Base-by-base conservation (phyloP, 331 rosid species). In the Arachis monticola region DNA sequence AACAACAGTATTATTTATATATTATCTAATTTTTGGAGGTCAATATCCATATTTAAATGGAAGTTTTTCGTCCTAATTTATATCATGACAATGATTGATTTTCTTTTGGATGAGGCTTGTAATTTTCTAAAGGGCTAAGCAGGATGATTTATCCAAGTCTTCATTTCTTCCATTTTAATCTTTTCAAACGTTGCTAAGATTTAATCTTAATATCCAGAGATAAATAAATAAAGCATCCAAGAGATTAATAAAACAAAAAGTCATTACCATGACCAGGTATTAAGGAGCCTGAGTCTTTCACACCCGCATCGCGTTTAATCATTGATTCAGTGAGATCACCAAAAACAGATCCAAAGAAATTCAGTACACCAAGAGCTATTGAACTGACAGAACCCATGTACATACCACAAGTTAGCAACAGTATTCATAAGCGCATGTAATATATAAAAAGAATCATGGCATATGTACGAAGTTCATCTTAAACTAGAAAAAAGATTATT, bases 271-370 rank as follows among this genome's bases (percentile, higher is more conserved):
- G 99, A 82, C 99, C 99, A 53, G 97, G 97, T 76, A 94, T 92
- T 64, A 92, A 85, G 60, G 97, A 90, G 64, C 97, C 99, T 22
- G 97, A 94, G 78, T 94, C 97, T 80, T 94, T 94, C 35, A 94
- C 97, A n/a, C 97, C 97, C 46, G 97, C 97, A 31, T 94, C 99
- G 6, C 97, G 93, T 80, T 94, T 94, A 84, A 94, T 94, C 99
- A 92, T 92, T 45, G 99, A 94, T 83, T 94, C 97, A 32, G 97
- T 94, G 70, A 94, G 99, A 83, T 94, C 97, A 42, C 99, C 99
- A 74, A 92, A 94, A 56, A 92, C 80, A 68, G 97, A 92, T 40
- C 86, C 97, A 12, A 92, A 70, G 86, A 94, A 94, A 74, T 73
- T 94, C 87, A 92, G 86, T 85, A 88, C 67, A 27, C 97, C 97